phyloP scores from a whole-genome alignment of 179 eudicot genomes.

The Dionaea muscipula region DNA sequence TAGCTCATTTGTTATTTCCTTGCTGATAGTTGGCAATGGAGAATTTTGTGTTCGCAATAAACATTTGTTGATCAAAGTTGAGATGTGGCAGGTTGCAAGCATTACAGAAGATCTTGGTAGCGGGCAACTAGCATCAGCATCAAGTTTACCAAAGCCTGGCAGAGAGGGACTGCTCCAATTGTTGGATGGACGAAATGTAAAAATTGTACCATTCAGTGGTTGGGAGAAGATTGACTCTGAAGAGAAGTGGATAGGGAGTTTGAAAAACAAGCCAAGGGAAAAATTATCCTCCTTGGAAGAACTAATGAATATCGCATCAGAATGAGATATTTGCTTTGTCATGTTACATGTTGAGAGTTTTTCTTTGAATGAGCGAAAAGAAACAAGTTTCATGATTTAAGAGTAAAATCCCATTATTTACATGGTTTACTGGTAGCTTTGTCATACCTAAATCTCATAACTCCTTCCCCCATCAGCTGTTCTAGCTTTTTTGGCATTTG shows the following conservation, averaged over 20 bases:
- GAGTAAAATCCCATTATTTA: too few species aligned
- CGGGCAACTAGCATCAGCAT: constrained; percentile 30
- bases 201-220: constrained; percentile 45
- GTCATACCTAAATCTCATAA: too few species aligned
- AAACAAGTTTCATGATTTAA: too few species aligned
- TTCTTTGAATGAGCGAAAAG: too few species aligned
- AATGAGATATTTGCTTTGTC: constrained; percentile 13
- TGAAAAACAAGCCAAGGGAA: constrained; percentile 62
- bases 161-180: constrained; percentile 64
- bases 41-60: background rate
- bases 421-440: too few species aligned
- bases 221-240: constrained; percentile 82
- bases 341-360: too few species aligned
- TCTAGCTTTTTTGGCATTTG: too few species aligned
- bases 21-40: background rate
- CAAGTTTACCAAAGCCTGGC: constrained; percentile 51
- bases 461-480: too few species aligned
- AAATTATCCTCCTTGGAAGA: constrained; percentile 63
- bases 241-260: constrained; percentile 62
- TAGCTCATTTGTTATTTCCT: background rate
- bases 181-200: constrained; percentile 43
- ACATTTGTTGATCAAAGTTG: background rate
- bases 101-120: constrained; percentile 54
- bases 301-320: constrained; percentile 49
- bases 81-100: constrained; percentile 42